These are phyloP conservation scores for Psilocybe cyanescens DNA, from an alignment of 768 basidiomycete species.

Conservation along the genomic window DNA sequence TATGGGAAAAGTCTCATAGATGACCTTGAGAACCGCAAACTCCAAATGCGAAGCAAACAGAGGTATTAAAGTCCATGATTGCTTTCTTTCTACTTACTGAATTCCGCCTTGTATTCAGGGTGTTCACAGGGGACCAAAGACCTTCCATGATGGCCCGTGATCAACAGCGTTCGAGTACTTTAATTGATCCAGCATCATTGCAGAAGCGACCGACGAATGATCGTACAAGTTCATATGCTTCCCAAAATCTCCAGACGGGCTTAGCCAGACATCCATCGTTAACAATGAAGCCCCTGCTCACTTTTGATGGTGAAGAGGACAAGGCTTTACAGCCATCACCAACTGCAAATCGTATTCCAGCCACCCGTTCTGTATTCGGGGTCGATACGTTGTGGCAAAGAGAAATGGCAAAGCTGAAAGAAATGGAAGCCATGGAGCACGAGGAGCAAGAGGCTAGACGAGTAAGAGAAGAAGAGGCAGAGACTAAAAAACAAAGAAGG, in stretches of 20 bases:
- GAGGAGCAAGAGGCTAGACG: constrained; percentile 55
- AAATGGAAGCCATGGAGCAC: constrained; percentile 74
- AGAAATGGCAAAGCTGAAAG: constrained; percentile 79
- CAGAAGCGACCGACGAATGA: constrained; percentile 51
- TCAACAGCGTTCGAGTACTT: constrained; percentile 59
- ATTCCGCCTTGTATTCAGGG: constrained; percentile 44
- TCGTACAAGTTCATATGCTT: constrained; percentile 45
- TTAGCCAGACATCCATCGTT: constrained; percentile 53
- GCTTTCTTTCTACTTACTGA: not conserved
- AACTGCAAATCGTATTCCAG: constrained; percentile 21
- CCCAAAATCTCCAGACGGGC: constrained; percentile 37
- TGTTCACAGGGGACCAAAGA: constrained; percentile 86
- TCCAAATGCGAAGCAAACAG: constrained; percentile 80
- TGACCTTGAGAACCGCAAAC: constrained; percentile 83
- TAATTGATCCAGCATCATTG: constrained; percentile 74
- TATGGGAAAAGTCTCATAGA: constrained; percentile 92
- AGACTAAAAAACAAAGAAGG: constrained; percentile 46
- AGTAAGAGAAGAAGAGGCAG: constrained; percentile 49
- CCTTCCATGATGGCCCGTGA: constrained; percentile 93
- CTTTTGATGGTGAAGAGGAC: constrained; percentile 61
- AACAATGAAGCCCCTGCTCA: constrained; percentile 66
- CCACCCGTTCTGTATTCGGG: constrained; percentile 84
- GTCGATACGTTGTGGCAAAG: constrained; percentile 93
- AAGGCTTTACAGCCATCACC: constrained; percentile 31
- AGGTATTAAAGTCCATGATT: constrained; percentile 52